Evolutionary conservation across 352 stramenopile species (phyloP), one percentile per base, ranked within the genome.

Genomic region (Pilasporangium apinafurcum): DNA sequence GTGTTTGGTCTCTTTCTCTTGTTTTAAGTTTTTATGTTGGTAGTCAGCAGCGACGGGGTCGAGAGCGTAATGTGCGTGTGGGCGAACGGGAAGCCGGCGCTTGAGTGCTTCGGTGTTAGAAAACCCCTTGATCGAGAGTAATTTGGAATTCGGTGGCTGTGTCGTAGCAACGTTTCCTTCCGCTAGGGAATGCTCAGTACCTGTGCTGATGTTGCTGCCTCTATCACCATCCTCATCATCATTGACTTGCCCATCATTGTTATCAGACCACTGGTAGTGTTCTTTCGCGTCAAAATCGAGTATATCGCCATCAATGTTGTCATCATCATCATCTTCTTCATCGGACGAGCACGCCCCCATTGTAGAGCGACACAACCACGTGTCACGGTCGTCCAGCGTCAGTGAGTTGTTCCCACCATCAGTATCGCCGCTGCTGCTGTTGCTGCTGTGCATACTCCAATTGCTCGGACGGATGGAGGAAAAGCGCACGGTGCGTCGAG

Each of bases 281-380:
- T 46, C 49, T 24, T 50, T n/a, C n/a, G n/a, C n/a, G n/a, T n/a
- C n/a, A n/a, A n/a, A n/a, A n/a, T n/a, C n/a, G n/a, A n/a, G n/a
- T n/a, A n/a, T 14, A 10, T 21, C 17, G 7, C 21, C 6, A 7
- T 50, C 44, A 5, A 7, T 12, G 20, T 59, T 37, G 13, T 57
- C 57, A 22, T 49, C 34, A 33, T 54, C 46, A 21, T 73, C 55
- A 12, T 63, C 44, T 3, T 68, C 59, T 1, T 49, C 53, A 17
- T 53, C 51, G 24, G 64, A 59, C 6, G 54, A 76, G 16, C 4
- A 37, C 17, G 54, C 56, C 7, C 56, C 75, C 16, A 88, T n/a
- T 0, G 72, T 88, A 3, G 72, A 86, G 22, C 67, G 67, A 34
- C 51, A 81, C 1, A 68, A 41, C 72, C 72, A 86, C 36, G 66